Evolutionary conservation across 106 monocot species (phyloP), one percentile per base, ranked within the genome.

Genomic region (Ottelia alismoides): DNA sequence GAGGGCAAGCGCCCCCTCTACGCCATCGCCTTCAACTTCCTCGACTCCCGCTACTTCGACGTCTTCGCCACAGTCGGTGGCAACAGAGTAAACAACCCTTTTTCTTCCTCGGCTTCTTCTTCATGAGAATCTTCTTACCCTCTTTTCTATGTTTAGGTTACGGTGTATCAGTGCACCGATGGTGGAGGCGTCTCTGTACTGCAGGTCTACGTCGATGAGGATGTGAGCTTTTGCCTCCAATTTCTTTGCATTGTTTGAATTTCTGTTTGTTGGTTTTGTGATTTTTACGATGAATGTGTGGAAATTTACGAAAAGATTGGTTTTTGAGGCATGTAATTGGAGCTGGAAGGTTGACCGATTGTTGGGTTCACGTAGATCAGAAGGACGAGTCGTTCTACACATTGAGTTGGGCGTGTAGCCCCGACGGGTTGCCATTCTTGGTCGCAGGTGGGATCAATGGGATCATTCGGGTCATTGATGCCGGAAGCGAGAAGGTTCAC

Each of bases 401-500:
- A 11, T 21, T 68, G 44, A 84, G 88, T 58, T 94, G 94, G 94
- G 88, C 88, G n/a, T 81, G 84, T 67, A 81, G 84, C 60, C 47
- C 81, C 22, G 81, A 88, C 49, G 84, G 88, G 16, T 61, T 81
- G 59, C 94, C 94, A 26, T 72, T 81, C 19, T 65, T 94, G 21
- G 84, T 94, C n/a, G 94, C 84, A 20, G 94, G 84, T 20, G 94
- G 94, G 49, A 88, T 84, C 61, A 94, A 88, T 64, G 94, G 94
- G 22, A 83, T 94, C 45, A 94, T 94, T 30, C 94, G 88, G 20
- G 81, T 94, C 46, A 94, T 94, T 30, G 88, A 84, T 70, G 43
- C 76, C 48, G 84, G 83, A 60, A 70, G 57, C 3, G 94, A 94
- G 68, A 94, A 78, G 70, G 67, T 94, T 65, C 70, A 81, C 21